Evolutionary conservation across 2,329 filamentous ascomycete species (phyloP), one percentile per base, ranked within the genome.

Genomic region (Ascocoryne sarcoides): DNA sequence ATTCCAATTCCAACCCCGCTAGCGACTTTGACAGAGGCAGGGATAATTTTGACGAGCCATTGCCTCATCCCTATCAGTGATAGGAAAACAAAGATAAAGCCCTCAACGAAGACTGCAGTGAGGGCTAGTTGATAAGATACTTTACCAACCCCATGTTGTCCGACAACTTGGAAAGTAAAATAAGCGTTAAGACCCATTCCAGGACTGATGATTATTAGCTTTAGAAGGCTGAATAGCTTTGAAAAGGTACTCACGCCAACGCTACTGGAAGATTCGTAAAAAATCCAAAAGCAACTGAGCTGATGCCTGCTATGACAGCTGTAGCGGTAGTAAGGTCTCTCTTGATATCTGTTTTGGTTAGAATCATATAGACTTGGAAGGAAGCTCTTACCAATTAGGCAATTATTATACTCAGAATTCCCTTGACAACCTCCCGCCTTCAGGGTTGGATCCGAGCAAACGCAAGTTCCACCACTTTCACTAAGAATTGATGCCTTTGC

Each of bases 281-380:
- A 15, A 90, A 70, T 3, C 87, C 86, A 65, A 93, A 90, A 44
- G 73, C 68, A 52, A 93, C 79, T 17, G 80, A 83, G 1, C 82
- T 74, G 43, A 92, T 67, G 5, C 84, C 85, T 4, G 84, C 70
- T 37, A 92, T 75, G 8, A 84, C 84, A n/a, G 85, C 82, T 1
- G 87, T 93, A 3, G 84, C 83, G 1, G 86, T 93, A 42, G 92
- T 79, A 14, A 92, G 66, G 59, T 93, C 86, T 21, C 82, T 75
- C 49, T 84, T 81, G 46, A 93, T 62, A 32, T 69, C 78, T 70
- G 23, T 7, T 39, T n/a, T n/a, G n/a, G n/a, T n/a, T n/a, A n/a
- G n/a, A 3, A 26, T 29, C 21, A 37, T 37, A 10, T 4, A 40
- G 28, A 26, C 28, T 32, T 16, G 16, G n/a, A 15, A 9, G 10